A percentile compares a stretch with the other conserved stretches of the same genome.
Conservation (phyloP, 768 basidiomycete genomes). For the Filobasidium floriforme region DNA sequence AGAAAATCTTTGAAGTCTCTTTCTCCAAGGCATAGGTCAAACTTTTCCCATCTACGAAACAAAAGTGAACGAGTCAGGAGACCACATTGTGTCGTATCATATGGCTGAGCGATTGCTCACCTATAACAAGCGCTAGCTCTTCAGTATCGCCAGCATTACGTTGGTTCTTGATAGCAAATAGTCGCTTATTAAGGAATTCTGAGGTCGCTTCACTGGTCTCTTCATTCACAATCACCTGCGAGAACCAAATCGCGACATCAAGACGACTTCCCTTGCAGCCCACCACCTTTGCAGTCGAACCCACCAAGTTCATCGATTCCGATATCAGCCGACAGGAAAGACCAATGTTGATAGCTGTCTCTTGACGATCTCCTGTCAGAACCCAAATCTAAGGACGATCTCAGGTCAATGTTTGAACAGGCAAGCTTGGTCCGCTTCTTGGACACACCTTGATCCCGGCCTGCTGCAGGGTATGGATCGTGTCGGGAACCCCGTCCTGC, state of each 20-base stretch:
- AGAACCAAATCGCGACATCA: background rate
- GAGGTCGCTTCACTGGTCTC: constrained; percentile 70
- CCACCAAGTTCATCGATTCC: constrained; percentile 94
- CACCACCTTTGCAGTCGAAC: constrained; percentile 27
- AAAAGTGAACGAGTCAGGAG: background rate
- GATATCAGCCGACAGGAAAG: constrained; percentile 94
- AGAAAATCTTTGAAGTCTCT: constrained; percentile 75
- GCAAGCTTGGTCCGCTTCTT: background rate
- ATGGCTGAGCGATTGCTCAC: constrained; percentile 49
- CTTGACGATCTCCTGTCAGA: constrained; percentile 92
- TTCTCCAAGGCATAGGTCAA: constrained; percentile 88
- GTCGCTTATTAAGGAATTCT: constrained; percentile 77
- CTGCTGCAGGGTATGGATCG: constrained; percentile 94
- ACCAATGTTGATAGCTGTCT: constrained; percentile 98
- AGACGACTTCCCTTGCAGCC: background rate
- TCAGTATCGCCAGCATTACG: constrained; percentile 84
- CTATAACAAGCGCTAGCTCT: constrained; percentile 89
- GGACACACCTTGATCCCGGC: constrained; percentile 81
- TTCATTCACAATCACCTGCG: constrained; percentile 88
- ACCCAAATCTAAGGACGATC: constrained; percentile 72
- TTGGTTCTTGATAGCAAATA: constrained; percentile 89
- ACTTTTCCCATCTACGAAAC: constrained; percentile 77
- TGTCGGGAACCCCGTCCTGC: constrained; percentile 96
- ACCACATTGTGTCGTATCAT: background rate
- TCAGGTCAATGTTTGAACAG: too few species aligned